Conservation (phyloP, 306 rosid genomes). For the Acacia crassicarpa region DNA sequence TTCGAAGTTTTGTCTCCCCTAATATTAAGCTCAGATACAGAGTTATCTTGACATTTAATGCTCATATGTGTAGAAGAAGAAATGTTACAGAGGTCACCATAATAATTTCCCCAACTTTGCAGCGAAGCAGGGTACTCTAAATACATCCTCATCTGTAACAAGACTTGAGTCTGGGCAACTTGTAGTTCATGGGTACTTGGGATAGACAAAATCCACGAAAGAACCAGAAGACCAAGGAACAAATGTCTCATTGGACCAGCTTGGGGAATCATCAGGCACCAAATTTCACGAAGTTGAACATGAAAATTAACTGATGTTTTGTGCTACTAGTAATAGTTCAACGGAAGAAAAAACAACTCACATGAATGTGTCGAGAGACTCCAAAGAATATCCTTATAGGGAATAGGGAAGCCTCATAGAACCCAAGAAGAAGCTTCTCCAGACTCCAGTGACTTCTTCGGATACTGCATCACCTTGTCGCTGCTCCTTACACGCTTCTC, state of each 20-base stretch:
- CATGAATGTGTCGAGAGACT: constrained; percentile 13
- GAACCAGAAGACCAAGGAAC: constrained; percentile 28
- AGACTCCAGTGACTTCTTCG: constrained; percentile 2
- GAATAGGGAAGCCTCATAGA: neutral
- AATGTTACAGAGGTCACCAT: constrained; percentile 53
- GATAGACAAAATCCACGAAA: constrained; percentile 48
- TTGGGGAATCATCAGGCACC: constrained; percentile 23
- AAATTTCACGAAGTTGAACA: constrained; percentile 8
- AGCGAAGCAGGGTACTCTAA: constrained; percentile 67
- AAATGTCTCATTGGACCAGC: constrained; percentile 44
- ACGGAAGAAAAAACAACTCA: constrained; percentile 2
- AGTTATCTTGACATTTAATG: constrained; percentile 55
- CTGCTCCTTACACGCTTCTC: neutral
- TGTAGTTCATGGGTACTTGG: constrained; percentile 48
- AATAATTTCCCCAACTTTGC: constrained; percentile 48
- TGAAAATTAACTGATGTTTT: constrained; percentile 1
- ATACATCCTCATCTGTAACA: constrained; percentile 57
- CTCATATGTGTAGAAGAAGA: constrained; percentile 49
- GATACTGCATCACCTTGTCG: neutral
- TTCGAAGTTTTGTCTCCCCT: constrained; percentile 60
- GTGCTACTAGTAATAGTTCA: neutral
- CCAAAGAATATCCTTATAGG: constrained; percentile 10
- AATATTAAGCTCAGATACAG: constrained; percentile 63
- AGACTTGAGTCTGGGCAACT: constrained; percentile 54
- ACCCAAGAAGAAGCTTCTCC: neutral